Conservation (phyloP, 2,329 filamentous ascomycete genomes). For the Calonectria ilicicola region DNA sequence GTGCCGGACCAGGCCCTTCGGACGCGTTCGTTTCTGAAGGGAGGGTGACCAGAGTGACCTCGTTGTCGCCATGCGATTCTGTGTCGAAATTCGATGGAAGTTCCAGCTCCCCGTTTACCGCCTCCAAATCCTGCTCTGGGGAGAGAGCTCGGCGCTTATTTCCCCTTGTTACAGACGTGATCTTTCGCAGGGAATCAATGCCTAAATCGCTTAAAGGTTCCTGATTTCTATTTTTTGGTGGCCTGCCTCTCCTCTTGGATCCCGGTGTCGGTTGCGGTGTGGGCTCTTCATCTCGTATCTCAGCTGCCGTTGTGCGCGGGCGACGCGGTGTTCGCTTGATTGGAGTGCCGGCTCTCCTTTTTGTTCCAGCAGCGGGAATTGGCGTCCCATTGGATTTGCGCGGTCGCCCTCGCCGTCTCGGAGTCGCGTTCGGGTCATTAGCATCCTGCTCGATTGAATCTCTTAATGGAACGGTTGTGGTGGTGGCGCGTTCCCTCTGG, state of each 20-base stretch:
- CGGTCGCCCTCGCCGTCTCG: slow-evolving; percentile 59
- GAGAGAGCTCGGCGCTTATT: slow-evolving; percentile 37
- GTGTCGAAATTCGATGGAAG: slow-evolving; percentile 25
- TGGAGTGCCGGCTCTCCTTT: slow-evolving; percentile 61
- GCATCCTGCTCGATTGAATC: slow-evolving; percentile 51
- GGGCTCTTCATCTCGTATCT: slow-evolving; percentile 43
- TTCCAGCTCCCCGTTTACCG: slow-evolving; percentile 37
- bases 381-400: slow-evolving; percentile 66
- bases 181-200: slow-evolving; percentile 28
- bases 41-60: slow-evolving; percentile 41
- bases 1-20: slow-evolving; percentile 9
- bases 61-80: slow-evolving; percentile 42
- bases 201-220: slow-evolving; percentile 45
- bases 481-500: slow-evolving; percentile 55
- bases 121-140: slow-evolving; percentile 42
- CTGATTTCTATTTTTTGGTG: slow-evolving; percentile 41
- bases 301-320: slow-evolving; percentile 46
- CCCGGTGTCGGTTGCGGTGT: slow-evolving; percentile 47
- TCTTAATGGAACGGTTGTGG: slow-evolving; percentile 64
- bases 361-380: slow-evolving; percentile 55
- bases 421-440: slow-evolving; percentile 50
- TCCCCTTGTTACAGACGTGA: slow-evolving; percentile 26
- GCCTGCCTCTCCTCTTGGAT: slow-evolving; percentile 45
- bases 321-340: slow-evolving; percentile 50
- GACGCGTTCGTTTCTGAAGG: slow-evolving; percentile 35